phyloP scores from a whole-genome alignment of 352 stramenopile species.

The Phytophthora pini region DNA sequence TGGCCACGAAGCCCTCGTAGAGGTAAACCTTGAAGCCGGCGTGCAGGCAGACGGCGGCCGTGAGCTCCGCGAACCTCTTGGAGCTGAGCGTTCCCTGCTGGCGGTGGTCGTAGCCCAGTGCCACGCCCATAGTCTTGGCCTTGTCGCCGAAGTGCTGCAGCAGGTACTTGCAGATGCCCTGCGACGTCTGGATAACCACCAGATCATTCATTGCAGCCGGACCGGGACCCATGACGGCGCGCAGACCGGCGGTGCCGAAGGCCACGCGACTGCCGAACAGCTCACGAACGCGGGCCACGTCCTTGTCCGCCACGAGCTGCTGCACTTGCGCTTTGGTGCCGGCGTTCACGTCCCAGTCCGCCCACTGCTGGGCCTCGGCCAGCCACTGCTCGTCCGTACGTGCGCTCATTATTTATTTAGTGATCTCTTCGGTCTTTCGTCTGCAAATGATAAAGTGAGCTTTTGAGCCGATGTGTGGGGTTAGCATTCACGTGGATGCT shows the following conservation, averaged over 20 bases:
- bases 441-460: constrained; percentile 28
- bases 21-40: constrained; percentile 91
- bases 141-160: constrained; percentile 72
- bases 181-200: constrained; percentile 92
- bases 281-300: constrained; percentile 58
- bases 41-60: constrained; percentile 82
- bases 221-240: constrained; percentile 90
- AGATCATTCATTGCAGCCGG: constrained; percentile 93
- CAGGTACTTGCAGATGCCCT: constrained; percentile 91
- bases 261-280: constrained; percentile 87
- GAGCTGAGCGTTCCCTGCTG: constrained; percentile 79
- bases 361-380: constrained; percentile 73
- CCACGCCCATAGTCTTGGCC: constrained; percentile 81
- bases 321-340: constrained; percentile 75
- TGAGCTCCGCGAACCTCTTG: constrained; percentile 88
- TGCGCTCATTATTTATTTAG: constrained; percentile 25
- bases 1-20: constrained; percentile 94
- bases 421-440: neutral
- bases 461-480: neutral
- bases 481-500: constrained; percentile 32
- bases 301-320: constrained; percentile 59
- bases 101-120: constrained; percentile 93
- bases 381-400: constrained; percentile 58
- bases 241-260: constrained; percentile 93
- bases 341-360: constrained; percentile 87